Conservation (phyloP, 1,139 yeast genomes). For the Blastobotrys illinoisensis region DNA sequence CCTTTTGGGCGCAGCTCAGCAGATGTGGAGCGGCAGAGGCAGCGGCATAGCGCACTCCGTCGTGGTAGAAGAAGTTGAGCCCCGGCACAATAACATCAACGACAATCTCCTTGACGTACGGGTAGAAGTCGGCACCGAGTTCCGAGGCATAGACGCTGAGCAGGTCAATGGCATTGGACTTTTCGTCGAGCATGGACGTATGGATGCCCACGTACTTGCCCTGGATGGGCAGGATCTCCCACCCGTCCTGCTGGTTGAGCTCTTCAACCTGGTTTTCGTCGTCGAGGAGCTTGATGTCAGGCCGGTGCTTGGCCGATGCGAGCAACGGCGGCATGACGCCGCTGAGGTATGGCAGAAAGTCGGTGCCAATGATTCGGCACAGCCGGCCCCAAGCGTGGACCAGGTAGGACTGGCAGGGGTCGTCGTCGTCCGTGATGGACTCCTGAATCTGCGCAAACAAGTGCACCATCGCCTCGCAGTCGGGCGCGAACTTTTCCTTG, state of each 20-base stretch:
- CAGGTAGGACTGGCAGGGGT: slow-evolving; percentile 79
- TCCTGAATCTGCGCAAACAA: slow-evolving; percentile 67
- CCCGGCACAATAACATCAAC: slow-evolving; percentile 82
- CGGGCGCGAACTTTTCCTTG: slow-evolving; percentile 75
- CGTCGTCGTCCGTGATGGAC: slow-evolving; percentile 47
- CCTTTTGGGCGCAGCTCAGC: slow-evolving; percentile 49
- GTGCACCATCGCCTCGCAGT: slow-evolving; percentile 68
- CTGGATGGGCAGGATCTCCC: slow-evolving; percentile 88
- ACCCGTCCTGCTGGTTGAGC: slow-evolving; percentile 77
- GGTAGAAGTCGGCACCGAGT: slow-evolving; percentile 74
- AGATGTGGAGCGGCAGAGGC: slow-evolving; percentile 79
- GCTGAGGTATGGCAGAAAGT: slow-evolving; percentile 80
- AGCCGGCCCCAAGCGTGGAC: slow-evolving; percentile 97
- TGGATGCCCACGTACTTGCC: slow-evolving; percentile 95
- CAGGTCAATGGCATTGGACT: slow-evolving; percentile 86
- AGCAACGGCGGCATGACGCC: slow-evolving; percentile 86
- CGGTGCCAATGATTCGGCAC: slow-evolving; percentile 78
- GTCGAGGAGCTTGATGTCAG: slow-evolving; percentile 81
- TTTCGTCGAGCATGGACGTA: slow-evolving; percentile 86
- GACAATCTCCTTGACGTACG: slow-evolving; percentile 75
- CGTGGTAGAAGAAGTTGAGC: slow-evolving; percentile 84
- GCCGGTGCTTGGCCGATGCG: slow-evolving; percentile 80
- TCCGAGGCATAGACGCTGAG: slow-evolving; percentile 83
- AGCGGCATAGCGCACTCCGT: slow-evolving; percentile 88
- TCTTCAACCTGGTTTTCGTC: slow-evolving; percentile 84